Percentiles rank a stretch among this genome's conserved stretches.
These are phyloP conservation scores for Scheffersomyces amazonensis DNA, from an alignment of 805 yeast species.

Conservation along the genomic window DNA sequence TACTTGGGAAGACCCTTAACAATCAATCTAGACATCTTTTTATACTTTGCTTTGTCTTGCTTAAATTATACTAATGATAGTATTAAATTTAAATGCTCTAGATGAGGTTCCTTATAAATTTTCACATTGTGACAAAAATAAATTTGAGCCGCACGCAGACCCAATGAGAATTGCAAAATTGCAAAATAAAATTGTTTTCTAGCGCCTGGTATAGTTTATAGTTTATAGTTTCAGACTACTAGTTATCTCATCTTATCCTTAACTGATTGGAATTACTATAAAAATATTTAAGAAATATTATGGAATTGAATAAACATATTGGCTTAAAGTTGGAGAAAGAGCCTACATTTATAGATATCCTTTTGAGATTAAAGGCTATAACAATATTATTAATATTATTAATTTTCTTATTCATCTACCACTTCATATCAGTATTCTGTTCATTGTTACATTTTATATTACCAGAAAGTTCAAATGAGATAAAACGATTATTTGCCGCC, in stretches of 20 bases:
- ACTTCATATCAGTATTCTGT: conserved; percentile 15
- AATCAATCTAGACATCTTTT: conserved; percentile 76
- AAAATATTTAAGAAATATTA: conserved; percentile 3
- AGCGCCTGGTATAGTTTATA: no score
- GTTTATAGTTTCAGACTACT: no score
- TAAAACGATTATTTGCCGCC: conserved; percentile 2
- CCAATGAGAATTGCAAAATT: no score
- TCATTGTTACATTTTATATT: conserved; percentile 5
- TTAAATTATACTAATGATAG: no score
- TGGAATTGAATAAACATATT: conserved; percentile 31
- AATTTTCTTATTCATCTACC: conserved; percentile 14
- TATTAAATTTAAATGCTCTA: conserved; percentile 1
- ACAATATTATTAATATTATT: conserved; percentile 13
- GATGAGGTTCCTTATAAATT: conserved; percentile 6
- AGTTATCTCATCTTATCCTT: conserved; percentile 2
- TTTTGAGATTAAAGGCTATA: conserved; percentile 13
- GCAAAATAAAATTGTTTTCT: no score
- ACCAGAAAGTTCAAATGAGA: conserved; percentile 1
- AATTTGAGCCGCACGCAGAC: conserved; percentile 1
- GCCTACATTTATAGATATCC: conserved; percentile 7
- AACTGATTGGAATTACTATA: neutral
- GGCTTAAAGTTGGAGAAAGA: conserved; percentile 22
- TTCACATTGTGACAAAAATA: neutral
- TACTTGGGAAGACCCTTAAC: conserved; percentile 86
- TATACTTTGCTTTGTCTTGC: neutral